Base-by-base conservation (phyloP, 2,329 filamentous ascomycete genomes). In the Didymella segeticola region DNA sequence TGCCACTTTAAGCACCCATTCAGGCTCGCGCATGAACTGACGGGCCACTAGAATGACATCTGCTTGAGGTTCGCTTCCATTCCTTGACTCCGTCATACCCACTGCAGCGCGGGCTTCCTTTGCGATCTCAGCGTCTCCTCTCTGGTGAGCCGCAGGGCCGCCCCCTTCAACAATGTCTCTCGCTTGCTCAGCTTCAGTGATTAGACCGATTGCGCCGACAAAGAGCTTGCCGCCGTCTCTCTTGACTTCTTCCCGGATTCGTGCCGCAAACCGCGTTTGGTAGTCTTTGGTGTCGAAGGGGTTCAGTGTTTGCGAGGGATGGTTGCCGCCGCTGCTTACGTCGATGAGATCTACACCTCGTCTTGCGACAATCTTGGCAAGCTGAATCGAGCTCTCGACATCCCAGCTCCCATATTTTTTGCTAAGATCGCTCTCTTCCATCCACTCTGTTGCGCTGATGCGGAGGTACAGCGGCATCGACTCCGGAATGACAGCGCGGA, bases 1-100 rank as follows among this genome's bases (percentile, higher is more conserved):
- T 8, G 80, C 81, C 1, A 82, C 80, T 34, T 67, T 78, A 29
- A 83, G 57, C 23, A 83, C 81, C 81, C 81, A 83, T 58, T 82
- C 81, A 0, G 81, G 80, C 67, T 83, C 81, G 7, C 82, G 72
- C 75, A 84, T 76, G 54, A 84, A 83, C 57, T 84, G 81, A 36
- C 81, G 73, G 0, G 78, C 82, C 29, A 84, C 75, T n/a, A 83
- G 59, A 20, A 83, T 72, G 0, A 78, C 77, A 71, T 84, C 81
- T 0, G 80, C 78, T 74, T 73, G 68, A 0, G 69, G 68, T 38
- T 70, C 68, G 2, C 61, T 58, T 1, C 63, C 69, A 6, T 63
- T 56, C 1, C 45, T 60, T 1, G 62, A 45, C 30, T 78, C 70
- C 0, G 76, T 78, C 68, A 77, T 71, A 14, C 53, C 46, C 10